Evolutionary conservation across 2,329 filamentous ascomycete species (phyloP).

Genomic region (Epichloe coenophiala): DNA sequence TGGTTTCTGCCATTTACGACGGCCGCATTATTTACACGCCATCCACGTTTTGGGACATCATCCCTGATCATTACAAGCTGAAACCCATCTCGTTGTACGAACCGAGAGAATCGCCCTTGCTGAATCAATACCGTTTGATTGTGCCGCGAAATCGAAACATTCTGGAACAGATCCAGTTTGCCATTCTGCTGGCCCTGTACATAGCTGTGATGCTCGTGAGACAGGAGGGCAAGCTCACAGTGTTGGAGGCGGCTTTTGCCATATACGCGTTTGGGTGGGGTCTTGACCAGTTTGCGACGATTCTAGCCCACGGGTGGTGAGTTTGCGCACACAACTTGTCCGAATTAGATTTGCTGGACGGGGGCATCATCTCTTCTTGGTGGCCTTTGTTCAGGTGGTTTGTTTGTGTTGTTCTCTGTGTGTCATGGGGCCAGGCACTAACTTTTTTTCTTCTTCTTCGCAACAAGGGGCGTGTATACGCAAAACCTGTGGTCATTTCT

Average conservation of each 20-base stretch:
- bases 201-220: constrained; percentile 58
- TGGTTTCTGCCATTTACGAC: constrained; percentile 71
- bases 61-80: constrained; percentile 76
- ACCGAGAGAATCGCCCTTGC: constrained; percentile 56
- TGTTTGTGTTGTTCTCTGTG: not conserved
- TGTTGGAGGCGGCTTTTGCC: constrained; percentile 52
- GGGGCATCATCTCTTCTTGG: too few species aligned
- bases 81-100: constrained; percentile 73
- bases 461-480: constrained; percentile 59
- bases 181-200: constrained; percentile 55
- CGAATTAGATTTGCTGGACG: not conserved
- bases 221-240: constrained; percentile 40
- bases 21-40: constrained; percentile 74
- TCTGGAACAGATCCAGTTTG: constrained; percentile 62
- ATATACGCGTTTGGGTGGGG: constrained; percentile 69
- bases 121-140: constrained; percentile 77
- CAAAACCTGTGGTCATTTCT: constrained; percentile 84
- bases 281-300: constrained; percentile 63
- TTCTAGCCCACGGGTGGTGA: constrained; percentile 57
- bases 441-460: not conserved
- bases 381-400: too few species aligned
- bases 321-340: constrained; percentile 6
- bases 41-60: constrained; percentile 67
- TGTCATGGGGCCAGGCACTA: not conserved
- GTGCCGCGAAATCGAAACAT: constrained; percentile 67